phyloP scores from a whole-genome alignment of 2,329 filamentous ascomycete species.

The Fonsecaea erecta region DNA sequence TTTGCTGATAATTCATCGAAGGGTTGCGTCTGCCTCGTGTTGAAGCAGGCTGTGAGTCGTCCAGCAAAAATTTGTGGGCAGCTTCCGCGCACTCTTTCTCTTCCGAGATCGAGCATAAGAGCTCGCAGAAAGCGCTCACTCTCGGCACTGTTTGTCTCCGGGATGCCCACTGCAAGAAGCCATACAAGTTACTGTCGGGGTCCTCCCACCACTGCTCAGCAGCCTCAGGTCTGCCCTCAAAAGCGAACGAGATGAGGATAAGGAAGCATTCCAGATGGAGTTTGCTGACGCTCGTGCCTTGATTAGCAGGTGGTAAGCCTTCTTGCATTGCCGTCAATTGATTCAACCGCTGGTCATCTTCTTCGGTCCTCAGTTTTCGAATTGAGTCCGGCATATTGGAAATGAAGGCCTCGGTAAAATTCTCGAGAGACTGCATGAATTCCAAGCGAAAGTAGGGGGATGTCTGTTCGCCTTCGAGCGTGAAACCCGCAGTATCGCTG shows the following conservation, averaged over 20 bases:
- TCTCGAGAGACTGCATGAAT: constrained; percentile 80
- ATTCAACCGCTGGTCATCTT: constrained; percentile 74
- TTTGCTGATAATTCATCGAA: constrained; percentile 89
- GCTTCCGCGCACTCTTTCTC: constrained; percentile 81
- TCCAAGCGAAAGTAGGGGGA: constrained; percentile 72
- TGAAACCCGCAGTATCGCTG: constrained; percentile 73
- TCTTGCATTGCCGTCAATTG: constrained; percentile 53
- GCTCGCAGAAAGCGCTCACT: constrained; percentile 94
- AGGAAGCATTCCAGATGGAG: constrained; percentile 82
- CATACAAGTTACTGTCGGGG: constrained; percentile 87
- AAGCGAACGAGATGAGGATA: constrained; percentile 88
- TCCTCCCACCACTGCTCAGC: constrained; percentile 91
- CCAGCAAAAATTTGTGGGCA: constrained; percentile 86
- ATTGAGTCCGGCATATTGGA: constrained; percentile 93
- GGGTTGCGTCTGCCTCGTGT: constrained; percentile 80
- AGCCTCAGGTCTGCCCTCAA: constrained; percentile 81
- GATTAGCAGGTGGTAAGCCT: constrained; percentile 48
- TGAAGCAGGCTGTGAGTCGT: constrained; percentile 65
- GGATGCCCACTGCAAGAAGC: constrained; percentile 97
- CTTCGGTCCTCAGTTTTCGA: constrained; percentile 80
- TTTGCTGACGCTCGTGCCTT: constrained; percentile 52
- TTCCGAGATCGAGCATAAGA: constrained; percentile 85
- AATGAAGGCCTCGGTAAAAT: constrained; percentile 89
- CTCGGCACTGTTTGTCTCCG: constrained; percentile 92
- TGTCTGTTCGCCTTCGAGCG: constrained; percentile 68